phyloP scores from a whole-genome alignment of 768 basidiomycete species.

The Astraeus odoratus region DNA sequence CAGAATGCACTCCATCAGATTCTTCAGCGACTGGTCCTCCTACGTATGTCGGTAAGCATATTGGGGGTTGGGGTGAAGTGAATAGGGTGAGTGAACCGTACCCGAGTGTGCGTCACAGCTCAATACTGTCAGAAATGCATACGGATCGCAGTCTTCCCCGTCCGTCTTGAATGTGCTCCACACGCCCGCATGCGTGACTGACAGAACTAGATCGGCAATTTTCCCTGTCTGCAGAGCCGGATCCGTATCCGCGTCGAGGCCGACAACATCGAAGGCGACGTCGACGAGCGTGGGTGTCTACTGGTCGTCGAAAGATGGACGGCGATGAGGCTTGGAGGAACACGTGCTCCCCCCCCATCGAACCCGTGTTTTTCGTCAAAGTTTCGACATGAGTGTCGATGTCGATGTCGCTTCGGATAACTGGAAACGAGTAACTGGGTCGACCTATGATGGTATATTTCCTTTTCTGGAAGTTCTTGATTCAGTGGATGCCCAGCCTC shows the following conservation, averaged over 20 bases:
- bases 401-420: no score
- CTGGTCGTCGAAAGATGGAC: slow-evolving; percentile 12
- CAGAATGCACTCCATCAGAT: slow-evolving; percentile 65
- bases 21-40: slow-evolving; percentile 66
- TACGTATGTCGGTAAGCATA: slow-evolving; percentile 20
- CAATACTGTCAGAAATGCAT: slow-evolving; percentile 77
- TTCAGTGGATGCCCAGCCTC: no score
- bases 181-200: slow-evolving; percentile 73
- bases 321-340: slow-evolving; percentile 25
- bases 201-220: slow-evolving; percentile 73
- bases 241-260: slow-evolving; percentile 74
- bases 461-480: no score
- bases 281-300: slow-evolving; percentile 18
- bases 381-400: slow-evolving; percentile 53
- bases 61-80: not conserved
- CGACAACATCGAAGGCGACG: slow-evolving; percentile 80
- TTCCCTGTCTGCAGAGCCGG: slow-evolving; percentile 59
- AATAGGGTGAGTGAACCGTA: slow-evolving; percentile 28
- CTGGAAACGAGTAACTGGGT: no score
- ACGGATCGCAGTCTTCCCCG: slow-evolving; percentile 55
- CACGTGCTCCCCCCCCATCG: slow-evolving; percentile 35
- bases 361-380: slow-evolving; percentile 33
- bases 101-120: slow-evolving; percentile 66
- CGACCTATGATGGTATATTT: no score
- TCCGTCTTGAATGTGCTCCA: slow-evolving; percentile 93